A percentile compares a stretch with the other conserved stretches of the same genome.
These are phyloP conservation scores for Amanita thiersii DNA, from an alignment of 768 basidiomycete species.

Conservation along the genomic window DNA sequence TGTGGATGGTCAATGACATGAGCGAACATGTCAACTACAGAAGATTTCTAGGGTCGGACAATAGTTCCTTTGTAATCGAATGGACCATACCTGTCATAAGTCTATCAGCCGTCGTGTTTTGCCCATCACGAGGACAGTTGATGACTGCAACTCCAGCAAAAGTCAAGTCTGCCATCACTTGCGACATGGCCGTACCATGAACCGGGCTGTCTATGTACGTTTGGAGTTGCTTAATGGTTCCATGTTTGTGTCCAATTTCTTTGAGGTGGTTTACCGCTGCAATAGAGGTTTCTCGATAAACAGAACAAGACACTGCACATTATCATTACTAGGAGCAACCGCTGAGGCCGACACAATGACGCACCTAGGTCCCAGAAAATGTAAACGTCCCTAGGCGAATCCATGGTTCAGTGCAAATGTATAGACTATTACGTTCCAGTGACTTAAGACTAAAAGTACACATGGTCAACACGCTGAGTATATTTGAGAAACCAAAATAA, in stretches of 20 bases:
- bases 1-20: slow-evolving; percentile 55
- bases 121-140: slow-evolving; percentile 27
- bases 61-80: background rate
- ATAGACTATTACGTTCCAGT: background rate
- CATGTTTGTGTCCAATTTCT: slow-evolving; percentile 39
- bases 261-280: slow-evolving; percentile 32
- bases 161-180: slow-evolving; percentile 34
- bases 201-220: slow-evolving; percentile 46
- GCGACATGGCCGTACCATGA: slow-evolving; percentile 22
- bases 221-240: slow-evolving; percentile 42
- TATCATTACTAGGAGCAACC: background rate
- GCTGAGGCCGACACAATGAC: background rate
- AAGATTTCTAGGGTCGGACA: background rate
- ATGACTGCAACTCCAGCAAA: slow-evolving; percentile 38
- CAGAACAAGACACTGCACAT: background rate
- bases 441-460: background rate
- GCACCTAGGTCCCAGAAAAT: slow-evolving; percentile 36
- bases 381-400: slow-evolving; percentile 26
- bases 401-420: no score
- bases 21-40: slow-evolving; percentile 56
- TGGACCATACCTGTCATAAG: slow-evolving; percentile 37
- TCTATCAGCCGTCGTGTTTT: slow-evolving; percentile 36
- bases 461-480: background rate
- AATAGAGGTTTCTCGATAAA: slow-evolving; percentile 27
- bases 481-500: background rate